Evolutionary conservation across 441 rosid genomes (phyloP).

Genomic region (Flueggea neowawraea): DNA sequence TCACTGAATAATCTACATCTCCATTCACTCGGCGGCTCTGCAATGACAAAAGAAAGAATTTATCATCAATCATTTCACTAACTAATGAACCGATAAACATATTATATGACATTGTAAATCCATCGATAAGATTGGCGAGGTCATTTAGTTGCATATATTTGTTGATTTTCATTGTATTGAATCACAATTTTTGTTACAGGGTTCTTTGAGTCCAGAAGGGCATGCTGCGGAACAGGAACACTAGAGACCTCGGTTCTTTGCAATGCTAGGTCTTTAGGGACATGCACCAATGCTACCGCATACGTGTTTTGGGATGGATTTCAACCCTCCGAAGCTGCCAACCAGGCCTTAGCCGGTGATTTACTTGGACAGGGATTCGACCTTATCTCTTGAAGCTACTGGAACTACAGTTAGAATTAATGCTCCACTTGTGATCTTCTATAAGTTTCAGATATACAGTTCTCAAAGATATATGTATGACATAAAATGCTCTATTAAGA

Average conservation of each 20-base stretch:
- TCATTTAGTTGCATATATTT: neutral
- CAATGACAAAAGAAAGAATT: no score
- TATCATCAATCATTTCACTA: no score
- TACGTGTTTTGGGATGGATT: constrained; percentile 95
- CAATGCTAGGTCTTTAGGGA: constrained; percentile 64
- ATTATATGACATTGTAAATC: no score
- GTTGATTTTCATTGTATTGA: constrained; percentile 5
- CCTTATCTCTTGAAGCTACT: constrained; percentile 61
- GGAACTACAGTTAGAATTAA: neutral
- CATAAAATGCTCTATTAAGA: no score
- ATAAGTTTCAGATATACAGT: neutral
- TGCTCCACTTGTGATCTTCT: neutral
- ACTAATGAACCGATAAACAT: no score
- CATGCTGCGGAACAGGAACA: constrained; percentile 94
- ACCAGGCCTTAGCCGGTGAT: constrained; percentile 61
- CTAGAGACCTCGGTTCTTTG: constrained; percentile 85
- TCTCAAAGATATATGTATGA: neutral
- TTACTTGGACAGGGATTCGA: constrained; percentile 71
- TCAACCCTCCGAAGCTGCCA: constrained; percentile 94
- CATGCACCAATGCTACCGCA: constrained; percentile 52
- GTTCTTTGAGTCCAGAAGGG: constrained; percentile 82
- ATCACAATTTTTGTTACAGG: constrained; percentile 38
- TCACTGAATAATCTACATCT: no score
- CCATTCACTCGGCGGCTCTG: no score
- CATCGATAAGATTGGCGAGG: neutral